Conservation (phyloP, 352 stramenopile genomes). For the Phytophthora pini region DNA sequence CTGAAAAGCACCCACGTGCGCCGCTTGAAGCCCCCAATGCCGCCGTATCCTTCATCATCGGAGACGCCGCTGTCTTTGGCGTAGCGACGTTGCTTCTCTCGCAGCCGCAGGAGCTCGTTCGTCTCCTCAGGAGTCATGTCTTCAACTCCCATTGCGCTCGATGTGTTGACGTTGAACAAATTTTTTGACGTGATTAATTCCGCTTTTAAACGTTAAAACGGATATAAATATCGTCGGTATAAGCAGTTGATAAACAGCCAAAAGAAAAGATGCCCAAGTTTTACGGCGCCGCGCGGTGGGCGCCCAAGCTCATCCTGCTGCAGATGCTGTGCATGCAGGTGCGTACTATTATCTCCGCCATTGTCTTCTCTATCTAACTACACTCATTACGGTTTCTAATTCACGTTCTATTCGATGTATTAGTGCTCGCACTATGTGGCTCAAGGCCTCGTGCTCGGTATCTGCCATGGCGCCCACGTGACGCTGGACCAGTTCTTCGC, state of each 20-base stretch:
- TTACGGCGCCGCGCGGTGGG: conserved; percentile 80
- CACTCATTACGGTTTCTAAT: background rate
- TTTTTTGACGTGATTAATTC: too few species aligned
- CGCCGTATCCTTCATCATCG: conserved; percentile 7
- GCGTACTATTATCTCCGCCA: background rate
- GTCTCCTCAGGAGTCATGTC: conserved; percentile 55
- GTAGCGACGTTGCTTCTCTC: conserved; percentile 34
- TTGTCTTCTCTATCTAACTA: conserved; percentile 4
- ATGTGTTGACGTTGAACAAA: conserved; percentile 18
- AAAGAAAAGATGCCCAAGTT: conserved; percentile 78
- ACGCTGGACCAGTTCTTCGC: conserved; percentile 88
- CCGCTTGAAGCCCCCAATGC: conserved; percentile 42
- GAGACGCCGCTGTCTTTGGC: conserved; percentile 7
- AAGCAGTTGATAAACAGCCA: conserved; percentile 1
- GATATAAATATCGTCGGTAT: background rate
- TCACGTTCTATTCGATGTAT: background rate
- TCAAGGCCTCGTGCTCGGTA: conserved; percentile 71
- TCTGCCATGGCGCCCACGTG: conserved; percentile 74
- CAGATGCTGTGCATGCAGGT: conserved; percentile 92
- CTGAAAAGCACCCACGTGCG: conserved; percentile 83
- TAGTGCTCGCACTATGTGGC: conserved; percentile 86
- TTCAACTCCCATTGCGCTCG: conserved; percentile 18
- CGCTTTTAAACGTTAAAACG: background rate
- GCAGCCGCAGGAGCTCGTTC: conserved; percentile 66
- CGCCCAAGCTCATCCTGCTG: conserved; percentile 88